These are phyloP conservation scores for Pseudocercospora eumusae DNA, from an alignment of 2,329 filamentous ascomycete genomes.

Conservation along the genomic window DNA sequence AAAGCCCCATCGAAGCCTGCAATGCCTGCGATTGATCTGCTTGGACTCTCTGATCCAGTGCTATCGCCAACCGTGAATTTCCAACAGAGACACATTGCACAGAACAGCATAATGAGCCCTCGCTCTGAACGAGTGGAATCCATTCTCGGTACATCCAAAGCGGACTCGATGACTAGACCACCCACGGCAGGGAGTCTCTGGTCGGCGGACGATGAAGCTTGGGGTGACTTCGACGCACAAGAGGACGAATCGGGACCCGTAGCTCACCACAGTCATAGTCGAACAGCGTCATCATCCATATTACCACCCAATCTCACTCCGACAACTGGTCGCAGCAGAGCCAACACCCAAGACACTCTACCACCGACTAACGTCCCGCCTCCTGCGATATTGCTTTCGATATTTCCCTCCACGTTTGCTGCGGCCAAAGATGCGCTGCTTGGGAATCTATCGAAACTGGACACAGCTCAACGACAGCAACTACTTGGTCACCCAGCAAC, in stretches of 20 bases:
- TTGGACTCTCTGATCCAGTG: constrained; percentile 34
- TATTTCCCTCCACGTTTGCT: constrained; percentile 71
- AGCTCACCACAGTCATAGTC: constrained; percentile 7
- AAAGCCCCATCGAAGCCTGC: constrained; percentile 6
- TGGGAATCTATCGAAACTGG: constrained; percentile 57
- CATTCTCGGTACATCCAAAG: constrained; percentile 20
- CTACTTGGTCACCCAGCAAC: constrained; percentile 63
- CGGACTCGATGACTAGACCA: constrained; percentile 18
- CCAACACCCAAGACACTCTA: constrained; percentile 19
- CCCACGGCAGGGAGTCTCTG: constrained; percentile 15
- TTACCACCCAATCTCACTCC: background rate
- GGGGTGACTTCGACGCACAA: constrained; percentile 49
- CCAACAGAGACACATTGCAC: constrained; percentile 2
- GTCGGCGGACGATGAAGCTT: constrained; percentile 40
- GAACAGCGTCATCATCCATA: constrained; percentile 1
- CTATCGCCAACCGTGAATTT: background rate
- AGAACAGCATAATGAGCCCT: constrained; percentile 20
- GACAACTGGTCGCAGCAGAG: background rate
- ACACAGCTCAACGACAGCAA: constrained; percentile 59
- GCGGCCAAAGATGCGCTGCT: constrained; percentile 66
- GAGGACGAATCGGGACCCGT: constrained; percentile 18
- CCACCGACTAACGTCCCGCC: constrained; percentile 88
- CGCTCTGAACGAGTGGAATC: constrained; percentile 17
- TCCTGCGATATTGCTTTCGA: constrained; percentile 75
- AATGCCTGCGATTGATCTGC: constrained; percentile 33